These are phyloP conservation scores for Calvatia gigantea DNA, from an alignment of 768 basidiomycete genomes.

Conservation along the genomic window DNA sequence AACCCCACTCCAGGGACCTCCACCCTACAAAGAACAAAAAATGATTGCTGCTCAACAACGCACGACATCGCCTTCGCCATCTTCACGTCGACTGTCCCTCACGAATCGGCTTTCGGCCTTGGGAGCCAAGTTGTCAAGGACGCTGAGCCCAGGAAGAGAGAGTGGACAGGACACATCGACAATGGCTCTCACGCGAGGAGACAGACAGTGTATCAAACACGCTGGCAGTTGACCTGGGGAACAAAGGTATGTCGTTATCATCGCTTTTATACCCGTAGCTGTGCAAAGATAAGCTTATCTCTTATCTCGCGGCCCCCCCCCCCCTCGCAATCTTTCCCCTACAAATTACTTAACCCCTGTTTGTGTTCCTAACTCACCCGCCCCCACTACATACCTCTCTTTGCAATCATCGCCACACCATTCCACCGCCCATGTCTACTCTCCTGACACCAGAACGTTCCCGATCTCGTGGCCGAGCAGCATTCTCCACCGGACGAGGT, in stretches of 20 bases:
- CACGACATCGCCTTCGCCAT: not conserved
- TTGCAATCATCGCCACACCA: too few relatives aligned
- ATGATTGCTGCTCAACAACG: not conserved
- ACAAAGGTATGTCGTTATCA: not conserved
- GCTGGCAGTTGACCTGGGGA: not conserved
- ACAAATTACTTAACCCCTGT: not conserved
- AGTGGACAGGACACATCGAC: not conserved
- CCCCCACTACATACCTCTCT: too few relatives aligned
- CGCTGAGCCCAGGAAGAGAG: not conserved
- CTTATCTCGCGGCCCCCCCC: too few relatives aligned
- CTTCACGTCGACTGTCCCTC: not conserved
- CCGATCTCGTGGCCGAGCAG: constrained; percentile 54
- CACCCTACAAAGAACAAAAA: not conserved
- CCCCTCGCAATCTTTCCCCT: too few relatives aligned
- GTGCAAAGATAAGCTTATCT: not conserved
- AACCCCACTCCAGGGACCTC: not conserved
- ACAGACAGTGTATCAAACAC: not conserved
- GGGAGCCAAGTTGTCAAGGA: not conserved
- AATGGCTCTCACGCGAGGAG: not conserved
- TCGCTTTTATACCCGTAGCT: not conserved
- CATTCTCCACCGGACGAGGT: constrained; percentile 65
- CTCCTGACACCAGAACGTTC: constrained; percentile 36
- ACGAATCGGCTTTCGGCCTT: not conserved
- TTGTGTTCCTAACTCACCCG: too few relatives aligned
- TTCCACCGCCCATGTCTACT: not conserved